Evolutionary conservation across 768 basidiomycete species (phyloP).

Genomic region (Psilocybe tampanensis): DNA sequence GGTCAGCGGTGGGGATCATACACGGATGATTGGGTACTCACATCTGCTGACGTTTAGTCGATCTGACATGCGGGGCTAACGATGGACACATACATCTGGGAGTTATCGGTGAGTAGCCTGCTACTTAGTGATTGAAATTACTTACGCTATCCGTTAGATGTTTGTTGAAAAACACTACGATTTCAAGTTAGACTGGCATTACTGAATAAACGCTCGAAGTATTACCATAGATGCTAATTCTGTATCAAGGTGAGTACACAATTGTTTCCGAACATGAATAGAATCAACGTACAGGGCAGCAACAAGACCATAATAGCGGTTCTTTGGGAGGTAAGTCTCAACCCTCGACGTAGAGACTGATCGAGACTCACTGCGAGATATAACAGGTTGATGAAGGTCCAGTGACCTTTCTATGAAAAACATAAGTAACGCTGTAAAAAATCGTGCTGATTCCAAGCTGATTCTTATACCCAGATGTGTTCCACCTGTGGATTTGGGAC

Average conservation of each 20-base stretch:
- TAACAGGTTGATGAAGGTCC: neutral
- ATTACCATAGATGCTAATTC: neutral
- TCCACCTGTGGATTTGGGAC: neutral
- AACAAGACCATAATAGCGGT: slow-evolving; percentile 3
- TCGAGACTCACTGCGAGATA: neutral
- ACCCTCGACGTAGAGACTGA: neutral
- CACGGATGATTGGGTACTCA: neutral
- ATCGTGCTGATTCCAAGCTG: neutral
- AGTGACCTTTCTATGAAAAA: neutral
- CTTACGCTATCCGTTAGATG: neutral
- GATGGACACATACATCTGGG: neutral
- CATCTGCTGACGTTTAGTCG: neutral
- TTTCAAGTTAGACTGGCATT: neutral
- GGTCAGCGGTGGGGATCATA: neutral
- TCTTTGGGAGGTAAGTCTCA: neutral
- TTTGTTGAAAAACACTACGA: neutral
- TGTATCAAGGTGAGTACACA: neutral
- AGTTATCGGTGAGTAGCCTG: too few species aligned
- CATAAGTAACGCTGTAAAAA: neutral
- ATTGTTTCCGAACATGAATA: neutral
- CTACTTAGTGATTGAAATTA: neutral
- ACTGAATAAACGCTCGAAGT: neutral
- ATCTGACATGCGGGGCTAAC: too few species aligned
- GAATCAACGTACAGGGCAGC: neutral
- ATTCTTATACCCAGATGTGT: neutral